Evolutionary conservation across 2,329 filamentous ascomycete species (phyloP).

Genomic region (Sclerotinia nivalis): DNA sequence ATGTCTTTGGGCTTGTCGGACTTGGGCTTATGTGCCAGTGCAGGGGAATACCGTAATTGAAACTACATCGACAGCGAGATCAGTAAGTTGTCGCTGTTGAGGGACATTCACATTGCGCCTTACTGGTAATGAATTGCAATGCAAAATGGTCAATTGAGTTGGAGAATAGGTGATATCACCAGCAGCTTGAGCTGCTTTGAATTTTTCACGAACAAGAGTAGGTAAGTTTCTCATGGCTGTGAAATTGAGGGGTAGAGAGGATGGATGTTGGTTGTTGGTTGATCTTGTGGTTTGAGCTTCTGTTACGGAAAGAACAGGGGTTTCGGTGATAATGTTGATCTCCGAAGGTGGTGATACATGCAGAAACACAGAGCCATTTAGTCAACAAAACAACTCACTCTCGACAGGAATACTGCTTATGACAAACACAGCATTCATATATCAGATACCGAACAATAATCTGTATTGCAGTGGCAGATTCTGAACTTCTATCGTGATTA

Average conservation of each 20-base stretch:
- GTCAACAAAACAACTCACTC: not conserved
- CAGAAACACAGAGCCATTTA: no score
- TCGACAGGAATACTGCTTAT: not conserved
- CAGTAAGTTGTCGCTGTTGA: not conserved
- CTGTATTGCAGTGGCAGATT: not conserved
- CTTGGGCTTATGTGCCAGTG: conserved; percentile 67
- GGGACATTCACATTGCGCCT: conserved; percentile 4
- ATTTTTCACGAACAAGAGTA: conserved; percentile 35
- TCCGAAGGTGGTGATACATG: not conserved
- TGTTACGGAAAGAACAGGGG: not conserved
- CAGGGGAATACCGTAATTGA: conserved; percentile 70
- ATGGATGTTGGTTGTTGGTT: not conserved
- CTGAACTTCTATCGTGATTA: not conserved
- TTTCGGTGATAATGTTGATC: conserved; percentile 1
- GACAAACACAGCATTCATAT: not conserved
- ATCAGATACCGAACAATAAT: not conserved
- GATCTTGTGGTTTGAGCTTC: not conserved
- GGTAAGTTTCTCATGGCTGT: conserved; percentile 32
- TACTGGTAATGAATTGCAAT: conserved; percentile 37
- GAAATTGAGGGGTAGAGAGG: not conserved
- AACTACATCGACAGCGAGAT: conserved; percentile 51
- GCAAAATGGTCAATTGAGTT: conserved; percentile 38
- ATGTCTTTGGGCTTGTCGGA: conserved; percentile 37
- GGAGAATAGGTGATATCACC: conserved; percentile 38
- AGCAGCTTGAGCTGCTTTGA: conserved; percentile 35